A percentile compares a stretch with the other conserved stretches of the same genome.
These are phyloP conservation scores for Obelidium mucronatum DNA, from an alignment of 192 early-diverging fungal species.

Conservation along the genomic window DNA sequence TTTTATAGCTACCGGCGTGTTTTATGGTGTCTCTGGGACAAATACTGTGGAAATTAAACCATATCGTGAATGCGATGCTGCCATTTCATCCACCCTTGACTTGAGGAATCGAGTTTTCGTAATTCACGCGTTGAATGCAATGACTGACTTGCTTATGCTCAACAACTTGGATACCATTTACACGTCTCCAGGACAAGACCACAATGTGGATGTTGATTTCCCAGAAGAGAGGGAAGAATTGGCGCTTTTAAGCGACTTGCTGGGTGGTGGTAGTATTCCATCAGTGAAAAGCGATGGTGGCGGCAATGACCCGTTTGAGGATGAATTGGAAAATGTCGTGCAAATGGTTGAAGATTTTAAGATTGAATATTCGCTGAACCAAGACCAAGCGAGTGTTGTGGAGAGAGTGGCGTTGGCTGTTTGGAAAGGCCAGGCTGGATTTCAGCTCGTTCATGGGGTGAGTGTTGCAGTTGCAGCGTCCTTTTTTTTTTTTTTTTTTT, in stretches of 20 bases:
- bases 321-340: constrained; percentile 12
- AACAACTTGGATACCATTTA: constrained; percentile 10
- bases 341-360: constrained; percentile 27
- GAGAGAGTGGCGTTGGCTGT: constrained; percentile 1
- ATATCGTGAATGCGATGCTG: background rate
- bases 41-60: constrained; percentile 26
- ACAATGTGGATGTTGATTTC: background rate
- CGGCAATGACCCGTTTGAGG: background rate
- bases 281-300: background rate
- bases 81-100: background rate
- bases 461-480: background rate
- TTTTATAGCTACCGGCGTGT: constrained; percentile 34
- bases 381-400: constrained; percentile 42
- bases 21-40: constrained; percentile 33
- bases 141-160: constrained; percentile 25
- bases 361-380: constrained; percentile 42
- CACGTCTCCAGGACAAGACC: no score
- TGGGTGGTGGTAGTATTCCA: background rate
- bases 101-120: background rate
- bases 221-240: background rate
- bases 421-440: background rate
- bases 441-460: constrained; percentile 47
- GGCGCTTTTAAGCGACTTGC: background rate
- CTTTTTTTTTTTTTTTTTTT: background rate
- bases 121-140: constrained; percentile 15